A percentile compares a stretch with the other conserved stretches of the same genome.
Conservation (phyloP, 352 stramenopile species). For the Aphanomyces stellatus region DNA sequence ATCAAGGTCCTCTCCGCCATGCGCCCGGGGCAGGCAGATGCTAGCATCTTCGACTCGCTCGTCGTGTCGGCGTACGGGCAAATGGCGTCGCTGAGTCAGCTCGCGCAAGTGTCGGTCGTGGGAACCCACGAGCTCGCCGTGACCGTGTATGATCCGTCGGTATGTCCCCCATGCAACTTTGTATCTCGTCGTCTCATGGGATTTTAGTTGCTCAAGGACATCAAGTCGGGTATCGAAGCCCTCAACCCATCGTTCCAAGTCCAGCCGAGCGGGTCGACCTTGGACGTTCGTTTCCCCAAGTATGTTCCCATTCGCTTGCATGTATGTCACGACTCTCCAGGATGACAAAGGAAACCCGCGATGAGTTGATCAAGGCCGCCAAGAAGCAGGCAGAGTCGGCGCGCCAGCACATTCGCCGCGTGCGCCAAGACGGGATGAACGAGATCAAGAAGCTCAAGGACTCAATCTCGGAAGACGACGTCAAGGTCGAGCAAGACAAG, state of each 20-base stretch:
- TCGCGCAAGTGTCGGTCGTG: constrained; percentile 65
- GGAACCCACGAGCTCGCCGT: constrained; percentile 56
- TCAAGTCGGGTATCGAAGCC: constrained; percentile 62
- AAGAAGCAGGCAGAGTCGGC: constrained; percentile 80
- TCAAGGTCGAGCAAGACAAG: constrained; percentile 57
- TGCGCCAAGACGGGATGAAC: constrained; percentile 81
- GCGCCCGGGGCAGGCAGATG: constrained; percentile 66
- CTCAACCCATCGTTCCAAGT: constrained; percentile 72
- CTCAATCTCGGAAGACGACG: constrained; percentile 61
- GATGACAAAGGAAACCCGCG: constrained; percentile 80
- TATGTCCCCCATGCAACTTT: too few relatives aligned
- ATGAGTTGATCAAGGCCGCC: constrained; percentile 60
- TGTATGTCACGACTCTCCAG: constrained; percentile 22
- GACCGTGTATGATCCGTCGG: constrained; percentile 71
- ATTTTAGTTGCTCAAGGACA: constrained; percentile 47
- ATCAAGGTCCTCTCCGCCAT: constrained; percentile 65
- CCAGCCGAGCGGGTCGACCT: constrained; percentile 48
- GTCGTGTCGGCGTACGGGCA: constrained; percentile 73
- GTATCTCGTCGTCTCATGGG: not conserved
- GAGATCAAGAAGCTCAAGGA: constrained; percentile 78
- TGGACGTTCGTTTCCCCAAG: constrained; percentile 79
- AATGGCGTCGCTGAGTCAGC: constrained; percentile 62
- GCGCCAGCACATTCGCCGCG: constrained; percentile 72
- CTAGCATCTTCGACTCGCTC: constrained; percentile 74
- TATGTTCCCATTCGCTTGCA: constrained; percentile 23